Conservation (phyloP, 2,329 filamentous ascomycete species). For the Trichoderma sp. region DNA sequence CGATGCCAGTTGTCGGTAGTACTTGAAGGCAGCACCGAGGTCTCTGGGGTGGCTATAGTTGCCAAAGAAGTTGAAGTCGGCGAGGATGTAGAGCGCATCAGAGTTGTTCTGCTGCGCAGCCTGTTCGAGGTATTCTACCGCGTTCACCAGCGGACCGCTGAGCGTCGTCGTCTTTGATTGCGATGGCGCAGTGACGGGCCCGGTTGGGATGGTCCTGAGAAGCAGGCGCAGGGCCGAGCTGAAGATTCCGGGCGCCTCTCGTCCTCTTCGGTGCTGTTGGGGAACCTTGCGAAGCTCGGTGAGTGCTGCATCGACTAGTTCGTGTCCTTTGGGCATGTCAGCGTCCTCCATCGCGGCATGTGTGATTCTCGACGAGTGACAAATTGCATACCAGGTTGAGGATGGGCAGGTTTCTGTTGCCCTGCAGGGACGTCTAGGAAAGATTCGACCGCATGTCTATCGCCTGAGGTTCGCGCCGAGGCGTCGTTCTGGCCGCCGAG, state of each 20-base stretch:
- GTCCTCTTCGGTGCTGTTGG: conserved; percentile 48
- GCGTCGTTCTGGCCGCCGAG: conserved; percentile 39
- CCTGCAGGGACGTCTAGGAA: conserved; percentile 39
- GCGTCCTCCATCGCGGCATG: conserved; percentile 26
- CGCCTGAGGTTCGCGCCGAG: conserved; percentile 35
- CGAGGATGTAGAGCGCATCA: conserved; percentile 86
- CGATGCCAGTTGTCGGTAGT: conserved; percentile 77
- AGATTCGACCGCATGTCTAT: conserved; percentile 40
- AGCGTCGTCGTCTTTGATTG: conserved; percentile 42
- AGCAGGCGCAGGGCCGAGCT: conserved; percentile 49
- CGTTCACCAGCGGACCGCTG: conserved; percentile 52
- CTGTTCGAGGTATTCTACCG: conserved; percentile 56
- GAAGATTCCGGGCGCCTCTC: conserved; percentile 49
- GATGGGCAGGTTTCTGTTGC: conserved; percentile 34
- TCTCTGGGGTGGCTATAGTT: conserved; percentile 87
- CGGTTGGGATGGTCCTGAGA: conserved; percentile 53
- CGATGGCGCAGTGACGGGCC: conserved; percentile 52
- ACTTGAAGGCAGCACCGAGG: conserved; percentile 74
- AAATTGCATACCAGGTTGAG: conserved; percentile 44
- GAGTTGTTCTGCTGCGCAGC: conserved; percentile 63
- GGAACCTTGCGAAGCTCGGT: conserved; percentile 55
- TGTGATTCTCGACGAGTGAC: background rate
- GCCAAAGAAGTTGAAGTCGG: conserved; percentile 95
- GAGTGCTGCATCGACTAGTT: conserved; percentile 56
- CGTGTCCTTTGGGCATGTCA: conserved; percentile 46